Evolutionary conservation across 495 filamentous ascomycete species (phyloP).

Genomic region (Terfezia claveryi): DNA sequence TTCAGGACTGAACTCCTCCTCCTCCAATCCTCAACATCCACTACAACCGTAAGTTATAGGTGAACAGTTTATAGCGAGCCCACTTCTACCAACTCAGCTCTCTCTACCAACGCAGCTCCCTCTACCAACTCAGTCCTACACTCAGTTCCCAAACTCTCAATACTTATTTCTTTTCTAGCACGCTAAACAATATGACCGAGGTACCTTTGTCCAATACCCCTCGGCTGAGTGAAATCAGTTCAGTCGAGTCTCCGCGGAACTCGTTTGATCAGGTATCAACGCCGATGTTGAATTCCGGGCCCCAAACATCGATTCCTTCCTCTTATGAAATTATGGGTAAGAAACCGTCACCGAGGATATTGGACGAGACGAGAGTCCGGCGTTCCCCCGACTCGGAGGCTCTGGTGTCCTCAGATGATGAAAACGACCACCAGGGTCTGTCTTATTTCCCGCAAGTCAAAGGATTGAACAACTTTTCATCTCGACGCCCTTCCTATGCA

Average conservation of each 20-base stretch:
- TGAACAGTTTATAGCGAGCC: too few species aligned
- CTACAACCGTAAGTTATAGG: too few species aligned
- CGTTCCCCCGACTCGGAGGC: slow-evolving; percentile 86
- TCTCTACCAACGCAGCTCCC: too few species aligned
- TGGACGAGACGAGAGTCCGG: slow-evolving; percentile 52
- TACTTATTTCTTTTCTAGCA: not conserved
- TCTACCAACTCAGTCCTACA: too few species aligned
- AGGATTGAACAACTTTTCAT: slow-evolving; percentile 27
- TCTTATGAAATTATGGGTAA: slow-evolving; percentile 13
- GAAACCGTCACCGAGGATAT: slow-evolving; percentile 27
- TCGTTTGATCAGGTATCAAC: slow-evolving; percentile 13
- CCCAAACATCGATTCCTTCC: slow-evolving; percentile 6
- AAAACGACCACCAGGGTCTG: slow-evolving; percentile 36
- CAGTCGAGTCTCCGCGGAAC: slow-evolving; percentile 14
- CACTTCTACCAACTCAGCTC: too few species aligned
- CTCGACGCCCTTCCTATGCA: slow-evolving; percentile 34
- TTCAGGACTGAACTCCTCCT: too few species aligned
- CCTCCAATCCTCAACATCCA: too few species aligned
- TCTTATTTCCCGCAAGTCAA: slow-evolving; percentile 18
- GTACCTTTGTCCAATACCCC: slow-evolving; percentile 15
- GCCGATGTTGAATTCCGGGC: slow-evolving; percentile 7
- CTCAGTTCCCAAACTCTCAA: too few species aligned
- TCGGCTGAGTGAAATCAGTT: slow-evolving; percentile 16
- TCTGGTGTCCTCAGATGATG: slow-evolving; percentile 79
- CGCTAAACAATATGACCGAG: slow-evolving; percentile 15